phyloP scores from a whole-genome alignment of 176 grass and related monocot species.

The Triticum dicoccoides region DNA sequence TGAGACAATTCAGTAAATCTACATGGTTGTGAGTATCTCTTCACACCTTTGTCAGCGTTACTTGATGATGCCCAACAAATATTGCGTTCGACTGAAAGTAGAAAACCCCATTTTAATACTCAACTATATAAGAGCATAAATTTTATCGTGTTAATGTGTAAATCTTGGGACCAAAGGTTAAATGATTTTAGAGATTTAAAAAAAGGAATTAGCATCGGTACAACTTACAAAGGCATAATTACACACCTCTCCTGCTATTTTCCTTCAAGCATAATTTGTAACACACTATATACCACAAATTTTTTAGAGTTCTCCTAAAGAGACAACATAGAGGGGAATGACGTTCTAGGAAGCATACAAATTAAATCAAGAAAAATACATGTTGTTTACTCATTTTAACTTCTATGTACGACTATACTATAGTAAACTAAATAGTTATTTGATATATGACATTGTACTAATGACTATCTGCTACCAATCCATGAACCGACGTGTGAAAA shows the following conservation, averaged over 20 bases:
- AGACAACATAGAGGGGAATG: background rate
- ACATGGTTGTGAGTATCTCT: too few relatives aligned
- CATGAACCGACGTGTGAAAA: too few relatives aligned
- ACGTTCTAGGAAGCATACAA: background rate
- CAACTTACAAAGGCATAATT: background rate
- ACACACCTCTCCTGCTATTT: background rate
- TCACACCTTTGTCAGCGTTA: too few relatives aligned
- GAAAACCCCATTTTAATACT: too few relatives aligned
- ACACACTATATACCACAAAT: background rate
- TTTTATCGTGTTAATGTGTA: too few relatives aligned
- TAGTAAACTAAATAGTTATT: background rate
- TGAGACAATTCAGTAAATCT: too few relatives aligned
- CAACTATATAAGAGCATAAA: too few relatives aligned
- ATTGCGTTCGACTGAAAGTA: too few relatives aligned
- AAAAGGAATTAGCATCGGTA: background rate
- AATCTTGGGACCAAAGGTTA: too few relatives aligned
- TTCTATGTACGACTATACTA: background rate
- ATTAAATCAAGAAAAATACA: background rate
- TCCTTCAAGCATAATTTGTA: background rate
- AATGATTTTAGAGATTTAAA: background rate
- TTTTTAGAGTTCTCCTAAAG: background rate
- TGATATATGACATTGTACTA: background rate
- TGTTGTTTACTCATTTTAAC: background rate
- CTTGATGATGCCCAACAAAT: too few relatives aligned
- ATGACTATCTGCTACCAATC: too few relatives aligned